Base-by-base conservation (phyloP, 1,284 basidiomycete genomes). In the Phenoliferia sp. region DNA sequence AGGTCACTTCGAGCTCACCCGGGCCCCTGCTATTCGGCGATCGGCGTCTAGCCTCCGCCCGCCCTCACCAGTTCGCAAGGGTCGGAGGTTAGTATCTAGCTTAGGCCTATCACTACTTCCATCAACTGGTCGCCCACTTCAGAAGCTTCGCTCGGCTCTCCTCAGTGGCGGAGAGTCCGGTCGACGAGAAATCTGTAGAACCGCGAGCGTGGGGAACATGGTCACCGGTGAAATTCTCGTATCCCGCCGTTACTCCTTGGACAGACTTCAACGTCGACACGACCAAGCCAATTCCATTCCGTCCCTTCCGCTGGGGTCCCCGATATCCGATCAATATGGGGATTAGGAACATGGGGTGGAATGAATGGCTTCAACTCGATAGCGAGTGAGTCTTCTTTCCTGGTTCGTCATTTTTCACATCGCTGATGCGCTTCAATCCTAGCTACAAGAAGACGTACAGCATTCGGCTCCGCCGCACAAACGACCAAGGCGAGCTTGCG, bases 251-350 rank as follows among this genome's bases (percentile, higher is more conserved):
- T 19, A 19, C 34, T 6, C 26, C 36, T 16, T 59, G 59, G 59
- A 17, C 3, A 10, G 35, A 26, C 2, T 59, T 59, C 17, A 10
- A 39, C 12, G 17, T 70, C 35, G 61, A 63, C 22, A 39, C 16
- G 26, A 59, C 59, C 9, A 64, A 70, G 63, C 69, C 69, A 1
- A 28, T 70, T 6, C 63, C 66, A 0, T 65, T 61, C 29, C 66
- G 69, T 15, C 69, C 69, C 2, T 68, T 68, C 61, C 56, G 66
- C 9, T 70, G 66, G 66, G 66, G 69, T 26, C 69, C 69, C 12
- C 56, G 26, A 54, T 64, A 65, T 29, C 58, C 63, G 15, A 68
- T 68, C 59, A 68, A 65, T 60, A 52, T 68, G 59, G 69, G 61
- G 9, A 64, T 70, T 28, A 32, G 64, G 22, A 39, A 56, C 7